Percentiles rank a stretch among this genome's conserved stretches.
Conservation (phyloP, 2,329 filamentous ascomycete genomes). For the Daldinia sp. region DNA sequence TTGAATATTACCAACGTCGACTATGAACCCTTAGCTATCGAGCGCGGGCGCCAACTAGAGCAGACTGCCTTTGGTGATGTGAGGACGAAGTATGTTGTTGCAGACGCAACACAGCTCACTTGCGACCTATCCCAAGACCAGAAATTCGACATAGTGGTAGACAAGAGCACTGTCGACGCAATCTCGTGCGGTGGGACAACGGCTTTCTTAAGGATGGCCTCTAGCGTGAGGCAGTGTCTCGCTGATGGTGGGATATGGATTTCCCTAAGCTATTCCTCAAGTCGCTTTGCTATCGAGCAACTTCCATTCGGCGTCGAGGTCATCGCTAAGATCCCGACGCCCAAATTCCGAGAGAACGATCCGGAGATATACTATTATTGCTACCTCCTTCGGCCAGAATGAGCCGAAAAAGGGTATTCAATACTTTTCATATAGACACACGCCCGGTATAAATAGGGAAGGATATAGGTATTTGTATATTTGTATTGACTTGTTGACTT, state of each 20-base stretch:
- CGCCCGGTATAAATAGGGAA: background rate
- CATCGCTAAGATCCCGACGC: slow-evolving; percentile 57
- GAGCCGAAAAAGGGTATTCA: background rate
- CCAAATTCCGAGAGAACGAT: slow-evolving; percentile 57
- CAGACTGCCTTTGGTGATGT: slow-evolving; percentile 58
- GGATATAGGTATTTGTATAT: background rate
- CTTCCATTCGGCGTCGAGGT: slow-evolving; percentile 59
- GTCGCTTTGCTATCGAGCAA: slow-evolving; percentile 55
- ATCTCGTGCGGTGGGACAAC: slow-evolving; percentile 60
- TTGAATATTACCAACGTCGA: slow-evolving; percentile 62
- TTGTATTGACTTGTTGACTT: background rate
- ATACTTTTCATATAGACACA: background rate
- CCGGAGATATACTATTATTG: slow-evolving; percentile 62
- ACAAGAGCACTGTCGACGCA: slow-evolving; percentile 64
- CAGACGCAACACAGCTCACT: slow-evolving; percentile 58
- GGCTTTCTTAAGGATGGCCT: slow-evolving; percentile 55
- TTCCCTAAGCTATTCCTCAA: slow-evolving; percentile 61
- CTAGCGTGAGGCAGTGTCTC: slow-evolving; percentile 53
- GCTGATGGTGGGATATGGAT: slow-evolving; percentile 58
- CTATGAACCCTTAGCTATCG: slow-evolving; percentile 62
- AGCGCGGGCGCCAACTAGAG: slow-evolving; percentile 59
- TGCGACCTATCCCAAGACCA: slow-evolving; percentile 33
- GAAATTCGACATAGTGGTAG: slow-evolving; percentile 59
- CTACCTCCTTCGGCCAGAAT: slow-evolving; percentile 56
- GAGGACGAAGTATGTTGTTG: slow-evolving; percentile 58